Conservation (phyloP, 2,329 filamentous ascomycete genomes). For the Xylariaceae sp. region DNA sequence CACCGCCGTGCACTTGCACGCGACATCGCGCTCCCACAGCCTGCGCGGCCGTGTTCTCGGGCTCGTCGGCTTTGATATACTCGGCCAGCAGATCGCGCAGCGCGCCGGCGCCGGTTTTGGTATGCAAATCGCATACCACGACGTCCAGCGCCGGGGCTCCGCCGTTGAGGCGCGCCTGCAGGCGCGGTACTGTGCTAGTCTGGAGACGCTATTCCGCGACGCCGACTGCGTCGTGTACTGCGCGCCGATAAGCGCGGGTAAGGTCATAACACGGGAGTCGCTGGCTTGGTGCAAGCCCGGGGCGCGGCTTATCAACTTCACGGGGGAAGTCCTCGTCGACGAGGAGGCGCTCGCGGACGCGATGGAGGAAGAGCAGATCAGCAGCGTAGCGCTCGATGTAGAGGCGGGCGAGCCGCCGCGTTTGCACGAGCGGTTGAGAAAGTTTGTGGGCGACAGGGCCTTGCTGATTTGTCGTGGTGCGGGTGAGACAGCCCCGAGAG, state of each 20-base stretch:
- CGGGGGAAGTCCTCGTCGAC: slow-evolving; percentile 60
- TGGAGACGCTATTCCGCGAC: slow-evolving; percentile 47
- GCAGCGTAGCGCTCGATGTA: slow-evolving; percentile 59
- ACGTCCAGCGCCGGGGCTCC: slow-evolving; percentile 46
- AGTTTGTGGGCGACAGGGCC: slow-evolving; percentile 38
- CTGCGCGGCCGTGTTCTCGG: slow-evolving; percentile 58
- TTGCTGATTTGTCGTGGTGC: slow-evolving; percentile 66
- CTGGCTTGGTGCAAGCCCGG: slow-evolving; percentile 51
- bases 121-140: slow-evolving; percentile 63
- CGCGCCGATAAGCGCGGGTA: slow-evolving; percentile 44
- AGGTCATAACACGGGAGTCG: slow-evolving; percentile 43
- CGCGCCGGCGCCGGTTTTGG: slow-evolving; percentile 55
- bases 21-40: slow-evolving; percentile 58
- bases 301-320: slow-evolving; percentile 60
- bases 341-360: slow-evolving; percentile 59
- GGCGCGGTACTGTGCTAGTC: slow-evolving; percentile 45
- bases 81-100: slow-evolving; percentile 58
- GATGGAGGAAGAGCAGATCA: slow-evolving; percentile 46
- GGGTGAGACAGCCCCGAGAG: slow-evolving; percentile 62
- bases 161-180: slow-evolving; percentile 35
- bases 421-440: slow-evolving; percentile 42
- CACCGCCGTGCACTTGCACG: slow-evolving; percentile 53
- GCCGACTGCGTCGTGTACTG: slow-evolving; percentile 61
- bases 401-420: slow-evolving; percentile 56
- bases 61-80: slow-evolving; percentile 66